Base-by-base conservation (phyloP, 805 yeast genomes). In the Jamesozyma jinghongensis region DNA sequence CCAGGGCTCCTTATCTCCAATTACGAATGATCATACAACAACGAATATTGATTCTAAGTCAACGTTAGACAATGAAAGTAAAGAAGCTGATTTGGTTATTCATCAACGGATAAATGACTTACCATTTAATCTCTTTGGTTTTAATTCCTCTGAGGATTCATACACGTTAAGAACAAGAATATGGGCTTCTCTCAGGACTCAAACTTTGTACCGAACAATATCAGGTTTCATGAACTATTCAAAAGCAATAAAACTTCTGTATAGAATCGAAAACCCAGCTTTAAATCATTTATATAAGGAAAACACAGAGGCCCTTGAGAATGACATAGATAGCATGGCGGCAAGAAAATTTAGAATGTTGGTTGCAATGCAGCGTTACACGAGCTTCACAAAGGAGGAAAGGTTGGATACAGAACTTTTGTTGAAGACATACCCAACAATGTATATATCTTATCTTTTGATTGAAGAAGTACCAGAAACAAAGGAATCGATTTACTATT, bases 161-260 rank as follows among this genome's bases (percentile, higher is more conserved):
- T 75, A 72, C 49, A 71, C 76, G 3, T 56, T 81, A 46, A 66
- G 94, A 57, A 85, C 95, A 0, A 69, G 95, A 53, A 71, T 85
- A 2, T 86, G 96, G 96, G 84, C 94, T 0, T 84, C 95, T 0
- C 62, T 83, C 40, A 69, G 95, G 52, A 75, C 85, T 2, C 96
- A 86, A 55, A 86, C 95, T 0, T 66, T 86, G 40, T 87, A 80
- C 54, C 67, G 95, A 31, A 86, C 96, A 0, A 69, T 85, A 3
- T 75, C 88, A 0, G 95, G 96, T 0, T 85, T 87, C 54, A 75
- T 75, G 75, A 85, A 85, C 56, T 86, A 86, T 55, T 67, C 74
- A 12, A 71, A 71, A 29, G 95, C 95, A 0, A 71, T 87, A 25
- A 79, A 78, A 48, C 63, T 85, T 19, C 66, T 86, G 5, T 77